Base-by-base conservation (phyloP, 345 rosid species). In the Noccaea caerulescens region DNA sequence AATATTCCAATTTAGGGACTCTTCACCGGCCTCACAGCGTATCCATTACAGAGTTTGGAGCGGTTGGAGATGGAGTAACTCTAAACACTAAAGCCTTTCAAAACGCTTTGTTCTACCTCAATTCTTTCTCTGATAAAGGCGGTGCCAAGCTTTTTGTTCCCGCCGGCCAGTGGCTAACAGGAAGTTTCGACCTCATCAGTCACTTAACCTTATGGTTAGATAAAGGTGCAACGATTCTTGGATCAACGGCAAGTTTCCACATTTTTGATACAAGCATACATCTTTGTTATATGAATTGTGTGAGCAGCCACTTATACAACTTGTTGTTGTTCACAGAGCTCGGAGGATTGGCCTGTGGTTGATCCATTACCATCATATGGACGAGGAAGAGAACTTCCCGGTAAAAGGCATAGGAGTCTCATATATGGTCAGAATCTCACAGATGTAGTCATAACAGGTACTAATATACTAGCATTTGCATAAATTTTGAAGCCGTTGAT, bases 111-210 rank as follows among this genome's bases (percentile, higher is more conserved):
- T 91, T 94, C 83, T 94, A 94, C 71, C 95, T 94, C 60, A 91
- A 91, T 83, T 89, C 99, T 11, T 94, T 94, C 70, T 63, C 96
- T 36, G 99, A 94, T 77, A 94, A 94, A 79, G 97, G 97, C 0
- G 99, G 99, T 59, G 99, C 99, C 75, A 91, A 94, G 82, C 95
- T 94, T 66, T 94, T 89, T 63, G 96, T 94, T 60, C 99, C 99
- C 0, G 84, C 93, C 57, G 97, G 99, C 56, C 85, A 82, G 66
- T 94, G 99, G 99, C 81, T 91, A 81, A 94, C 99, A 27, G 99
- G 99, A 63, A 94, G 97, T 83, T 94, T 94, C 68, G 86, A 91
- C 68, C 99, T 94, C 59, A 87, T 94, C 70, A 94, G 97, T 76
- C 99, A 91, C 82, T 81, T 94, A 56, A 91, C 99, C 53, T 68